Evolutionary conservation across 345 rosid species (phyloP).

Genomic region (Acer negundo): DNA sequence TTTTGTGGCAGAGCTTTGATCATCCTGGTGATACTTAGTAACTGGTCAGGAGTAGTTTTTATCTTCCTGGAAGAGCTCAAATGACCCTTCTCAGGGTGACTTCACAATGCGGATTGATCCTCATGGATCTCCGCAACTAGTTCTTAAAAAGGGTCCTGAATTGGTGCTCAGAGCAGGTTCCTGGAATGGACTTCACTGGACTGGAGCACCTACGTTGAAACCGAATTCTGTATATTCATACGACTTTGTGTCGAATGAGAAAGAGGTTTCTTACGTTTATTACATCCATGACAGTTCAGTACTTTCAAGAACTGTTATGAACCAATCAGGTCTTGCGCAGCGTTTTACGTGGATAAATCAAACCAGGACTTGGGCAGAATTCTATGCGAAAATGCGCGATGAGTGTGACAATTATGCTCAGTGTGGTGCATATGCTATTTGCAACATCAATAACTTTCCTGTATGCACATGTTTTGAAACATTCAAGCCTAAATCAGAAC

Average conservation of each 20-base stretch:
- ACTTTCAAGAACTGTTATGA: constrained; percentile 8
- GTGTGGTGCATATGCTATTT: constrained; percentile 26
- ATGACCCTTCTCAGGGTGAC: neutral
- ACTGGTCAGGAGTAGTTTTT: neutral
- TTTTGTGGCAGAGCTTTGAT: constrained; percentile 28
- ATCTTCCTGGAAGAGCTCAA: neutral
- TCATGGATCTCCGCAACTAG: neutral
- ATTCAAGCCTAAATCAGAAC: neutral
- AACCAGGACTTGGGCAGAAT: neutral
- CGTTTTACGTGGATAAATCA: constrained; percentile 15
- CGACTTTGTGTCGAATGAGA: constrained; percentile 12
- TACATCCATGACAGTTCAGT: constrained; percentile 16
- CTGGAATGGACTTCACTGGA: constrained; percentile 11
- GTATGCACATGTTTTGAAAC: constrained; percentile 15
- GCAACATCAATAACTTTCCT: constrained; percentile 16
- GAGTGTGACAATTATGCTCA: constrained; percentile 19
- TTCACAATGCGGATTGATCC: neutral
- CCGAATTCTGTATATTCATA: constrained; percentile 1
- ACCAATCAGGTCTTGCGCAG: neutral
- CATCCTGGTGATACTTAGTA: constrained; percentile 16
- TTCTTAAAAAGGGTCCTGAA: neutral
- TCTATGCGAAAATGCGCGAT: neutral
- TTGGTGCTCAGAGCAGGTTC: neutral
- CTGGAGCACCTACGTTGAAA: neutral
- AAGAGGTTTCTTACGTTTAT: constrained; percentile 14